Evolutionary conservation across 192 early-diverging fungal species (phyloP).

Genomic region (Lobosporangium transversale): DNA sequence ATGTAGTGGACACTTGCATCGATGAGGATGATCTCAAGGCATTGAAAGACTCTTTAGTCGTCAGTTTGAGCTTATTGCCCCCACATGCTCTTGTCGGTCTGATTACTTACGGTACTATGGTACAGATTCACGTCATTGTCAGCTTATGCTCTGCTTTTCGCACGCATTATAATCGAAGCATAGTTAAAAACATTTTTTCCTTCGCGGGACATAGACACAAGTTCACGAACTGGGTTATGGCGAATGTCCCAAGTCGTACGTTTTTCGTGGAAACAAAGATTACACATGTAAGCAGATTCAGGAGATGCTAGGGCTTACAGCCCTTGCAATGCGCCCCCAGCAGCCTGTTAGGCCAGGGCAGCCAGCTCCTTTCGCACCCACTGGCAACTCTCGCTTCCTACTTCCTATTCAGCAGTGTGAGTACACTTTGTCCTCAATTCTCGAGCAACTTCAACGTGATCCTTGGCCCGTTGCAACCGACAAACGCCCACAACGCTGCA

Average conservation of each 20-base stretch:
- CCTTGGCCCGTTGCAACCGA: constrained; percentile 96
- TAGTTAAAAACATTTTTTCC: too few species aligned
- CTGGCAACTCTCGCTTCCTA: constrained; percentile 75
- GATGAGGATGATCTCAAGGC: constrained; percentile 96
- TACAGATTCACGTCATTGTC: constrained; percentile 49
- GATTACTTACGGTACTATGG: constrained; percentile 98
- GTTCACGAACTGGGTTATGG: constrained; percentile 96
- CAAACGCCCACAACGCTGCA: constrained; percentile 92
- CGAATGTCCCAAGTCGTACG: constrained; percentile 97
- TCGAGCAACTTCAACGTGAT: constrained; percentile 97
- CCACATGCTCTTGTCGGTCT: constrained; percentile 92
- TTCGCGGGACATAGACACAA: constrained; percentile 75
- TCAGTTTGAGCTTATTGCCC: constrained; percentile 91
- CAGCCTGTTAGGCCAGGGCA: constrained; percentile 60
- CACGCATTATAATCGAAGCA: too few species aligned
- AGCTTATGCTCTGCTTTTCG: too few species aligned
- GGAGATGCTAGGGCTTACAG: constrained; percentile 93
- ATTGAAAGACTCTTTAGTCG: constrained; percentile 92
- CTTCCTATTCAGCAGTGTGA: constrained; percentile 95
- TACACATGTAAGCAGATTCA: constrained; percentile 95
- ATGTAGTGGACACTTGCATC: constrained; percentile 97
- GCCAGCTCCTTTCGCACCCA: constrained; percentile 28
- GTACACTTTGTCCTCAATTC: constrained; percentile 92
- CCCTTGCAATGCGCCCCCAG: constrained; percentile 54
- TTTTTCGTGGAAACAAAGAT: constrained; percentile 98